Evolutionary conservation across 2,329 filamentous ascomycete species (phyloP), one percentile per base, ranked within the genome.

Genomic region (Trichophyton simii): DNA sequence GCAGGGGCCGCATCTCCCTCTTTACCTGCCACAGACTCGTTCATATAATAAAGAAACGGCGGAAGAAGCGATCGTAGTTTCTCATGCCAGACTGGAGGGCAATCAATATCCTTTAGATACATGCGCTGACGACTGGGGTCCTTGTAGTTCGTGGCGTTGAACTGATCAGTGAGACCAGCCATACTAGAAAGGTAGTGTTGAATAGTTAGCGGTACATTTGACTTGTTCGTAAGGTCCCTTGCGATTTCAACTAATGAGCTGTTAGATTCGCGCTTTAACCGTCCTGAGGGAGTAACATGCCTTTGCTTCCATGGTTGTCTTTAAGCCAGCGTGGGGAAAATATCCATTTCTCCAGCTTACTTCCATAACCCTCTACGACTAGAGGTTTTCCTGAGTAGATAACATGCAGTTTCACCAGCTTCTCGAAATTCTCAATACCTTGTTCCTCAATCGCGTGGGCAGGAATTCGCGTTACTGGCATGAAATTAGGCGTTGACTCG

Each of bases 21-120:
- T 13, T 22, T 42, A 44, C 3, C 9, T 15, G 82, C 81, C 1
- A 89, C 84, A 65, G 86, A 88, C 55, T 92, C 87, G 67, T 96
- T 96, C 60, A 96, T 80, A 70, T 97, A 99, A 71, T 91, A 96
- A 0, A 97, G 77, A n/a, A 81, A 84, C 0, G 86, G 83, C 0
- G 92, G 91, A 3, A 97, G 87, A 34, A 89, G 78, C 58, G 87
- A 86, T 66, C 85, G 84, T 18, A 99, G 76, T 62, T 88, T 86
- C 31, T 92, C 82, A 59, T 87, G 85, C 94, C 94, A 99, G 62
- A 92, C 85, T 0, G 82, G 77, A 0, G 94, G 94, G 67, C 91
- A 96, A 72, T 99, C 94, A 63, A 99, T 96, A 70, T 99, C 94
- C 70, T 99, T 99, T 25, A 97, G 77, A 71, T 99, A 99, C 1